Evolutionary conservation across 768 basidiomycete species (phyloP), one percentile per base, ranked within the genome.

Genomic region (Rhizopogon vinicolor): DNA sequence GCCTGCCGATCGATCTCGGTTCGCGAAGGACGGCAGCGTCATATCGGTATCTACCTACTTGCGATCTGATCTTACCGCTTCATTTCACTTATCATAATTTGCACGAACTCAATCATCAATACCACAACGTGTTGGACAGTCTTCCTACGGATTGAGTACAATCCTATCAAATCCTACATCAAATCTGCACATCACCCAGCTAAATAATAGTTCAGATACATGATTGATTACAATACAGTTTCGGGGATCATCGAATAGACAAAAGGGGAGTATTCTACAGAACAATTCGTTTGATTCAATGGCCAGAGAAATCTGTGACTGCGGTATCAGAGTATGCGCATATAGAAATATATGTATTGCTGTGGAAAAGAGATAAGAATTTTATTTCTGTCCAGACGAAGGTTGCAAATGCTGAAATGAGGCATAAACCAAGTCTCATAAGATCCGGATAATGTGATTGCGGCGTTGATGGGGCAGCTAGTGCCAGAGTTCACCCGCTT

Each of bases 401-500:
- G 12, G 46, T 50, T 35, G 56, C 44, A 52, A 53, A 35, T 31
- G 25, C 35, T 54, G 35, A 37, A 44, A 68, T 70, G 68, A 68
- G 67, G 70, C 58, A 70, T 61, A 57, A 59, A 53, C 19, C 16
- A 35, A 40, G 44, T 16, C 45, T 52, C 41, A 48, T 61, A 57
- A 46, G 46, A 43, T 16, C 49, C 37, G 19, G 39, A 56, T 56
- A 28, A 37, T 50, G 19, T 41, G 49, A 41, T 28, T 40, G 51
- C 14, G 18, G 10, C 25, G 5, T n/a, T n/a, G 51, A n/a, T 51
- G 41, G 45, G 37, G 43, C 33, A 19, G 41, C 69, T 63, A 81
- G 60, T 75, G 74, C 84, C 83, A 86, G 66, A 86, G 71, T 59
- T 84, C 84, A 37, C 85, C 85, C 7, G 75, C 76, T 56, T 81